phyloP scores from a whole-genome alignment of 1,139 yeast species.

The Debaryomycetaceae sp. region DNA sequence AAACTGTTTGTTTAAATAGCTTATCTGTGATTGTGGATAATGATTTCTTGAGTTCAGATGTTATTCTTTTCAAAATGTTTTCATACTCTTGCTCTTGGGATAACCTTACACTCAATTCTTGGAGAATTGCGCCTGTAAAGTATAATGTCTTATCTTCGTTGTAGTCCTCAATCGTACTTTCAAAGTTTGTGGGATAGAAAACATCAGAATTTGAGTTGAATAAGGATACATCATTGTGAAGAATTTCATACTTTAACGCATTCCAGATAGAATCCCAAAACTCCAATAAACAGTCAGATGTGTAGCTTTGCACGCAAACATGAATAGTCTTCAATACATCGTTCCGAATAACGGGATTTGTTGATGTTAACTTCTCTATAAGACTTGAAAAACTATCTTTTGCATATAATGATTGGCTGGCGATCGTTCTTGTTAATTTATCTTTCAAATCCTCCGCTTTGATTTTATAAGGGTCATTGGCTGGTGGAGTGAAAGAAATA shows the following conservation, averaged over 20 bases:
- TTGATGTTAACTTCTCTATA: constrained; percentile 79
- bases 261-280: constrained; percentile 83
- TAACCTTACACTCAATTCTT: constrained; percentile 35
- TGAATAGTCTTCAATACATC: constrained; percentile 69
- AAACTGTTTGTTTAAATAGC: constrained; percentile 55
- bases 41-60: constrained; percentile 55
- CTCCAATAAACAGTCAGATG: constrained; percentile 41
- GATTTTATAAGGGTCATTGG: constrained; percentile 84
- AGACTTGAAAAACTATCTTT: constrained; percentile 73
- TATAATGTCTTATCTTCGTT: constrained; percentile 41
- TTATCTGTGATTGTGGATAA: constrained; percentile 50
- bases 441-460: constrained; percentile 68
- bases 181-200: constrained; percentile 30
- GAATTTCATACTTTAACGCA: constrained; percentile 79
- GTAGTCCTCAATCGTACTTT: constrained; percentile 25
- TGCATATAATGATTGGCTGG: constrained; percentile 65
- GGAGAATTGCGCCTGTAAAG: constrained; percentile 49
- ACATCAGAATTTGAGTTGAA: constrained; percentile 23
- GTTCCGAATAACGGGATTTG: constrained; percentile 70
- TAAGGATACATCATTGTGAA: constrained; percentile 58
- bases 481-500: constrained; percentile 90
- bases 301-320: constrained; percentile 53
- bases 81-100: constrained; percentile 21
- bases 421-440: constrained; percentile 55
- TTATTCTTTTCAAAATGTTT: constrained; percentile 36